These are phyloP conservation scores for Artemisia tridentata DNA, from an alignment of 129 eudicot genomes.

Conservation along the genomic window DNA sequence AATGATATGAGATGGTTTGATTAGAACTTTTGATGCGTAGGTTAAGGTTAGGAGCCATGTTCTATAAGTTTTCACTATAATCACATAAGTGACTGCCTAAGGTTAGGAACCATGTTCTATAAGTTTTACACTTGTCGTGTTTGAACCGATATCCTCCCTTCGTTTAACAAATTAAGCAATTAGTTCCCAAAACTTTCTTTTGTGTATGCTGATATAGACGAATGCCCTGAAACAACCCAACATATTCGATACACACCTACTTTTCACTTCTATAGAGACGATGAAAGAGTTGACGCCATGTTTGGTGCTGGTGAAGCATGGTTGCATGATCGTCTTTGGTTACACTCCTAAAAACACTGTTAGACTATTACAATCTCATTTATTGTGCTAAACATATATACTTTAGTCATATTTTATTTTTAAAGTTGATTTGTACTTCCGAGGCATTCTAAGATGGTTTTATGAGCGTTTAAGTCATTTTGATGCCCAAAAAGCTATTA, in stretches of 20 bases:
- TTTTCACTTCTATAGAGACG: constrained; percentile 84
- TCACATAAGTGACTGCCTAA: no score
- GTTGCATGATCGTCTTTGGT: constrained; percentile 85
- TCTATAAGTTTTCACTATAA: background rate
- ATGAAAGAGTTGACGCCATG: constrained; percentile 91
- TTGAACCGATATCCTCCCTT: constrained; percentile 71
- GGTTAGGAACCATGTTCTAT: background rate
- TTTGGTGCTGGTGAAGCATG: constrained; percentile 93
- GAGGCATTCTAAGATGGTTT: no score
- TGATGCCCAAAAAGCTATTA: background rate
- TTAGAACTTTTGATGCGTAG: background rate
- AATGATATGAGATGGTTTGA: background rate
- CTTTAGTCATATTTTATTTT: no score
- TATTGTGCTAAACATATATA: no score
- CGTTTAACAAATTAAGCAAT: constrained; percentile 56
- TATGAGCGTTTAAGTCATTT: background rate
- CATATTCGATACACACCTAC: constrained; percentile 87
- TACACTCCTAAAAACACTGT: constrained; percentile 67
- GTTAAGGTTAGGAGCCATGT: background rate
- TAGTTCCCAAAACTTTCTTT: constrained; percentile 72
- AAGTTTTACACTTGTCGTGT: constrained; percentile 60
- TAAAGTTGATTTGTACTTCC: no score
- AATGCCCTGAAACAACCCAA: constrained; percentile 86
- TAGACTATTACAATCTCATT: background rate
- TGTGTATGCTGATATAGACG: constrained; percentile 81